A percentile compares a stretch with the other conserved stretches of the same genome.
Conservation (phyloP, 2,329 filamentous ascomycete genomes). For the Aspergillus sp. region DNA sequence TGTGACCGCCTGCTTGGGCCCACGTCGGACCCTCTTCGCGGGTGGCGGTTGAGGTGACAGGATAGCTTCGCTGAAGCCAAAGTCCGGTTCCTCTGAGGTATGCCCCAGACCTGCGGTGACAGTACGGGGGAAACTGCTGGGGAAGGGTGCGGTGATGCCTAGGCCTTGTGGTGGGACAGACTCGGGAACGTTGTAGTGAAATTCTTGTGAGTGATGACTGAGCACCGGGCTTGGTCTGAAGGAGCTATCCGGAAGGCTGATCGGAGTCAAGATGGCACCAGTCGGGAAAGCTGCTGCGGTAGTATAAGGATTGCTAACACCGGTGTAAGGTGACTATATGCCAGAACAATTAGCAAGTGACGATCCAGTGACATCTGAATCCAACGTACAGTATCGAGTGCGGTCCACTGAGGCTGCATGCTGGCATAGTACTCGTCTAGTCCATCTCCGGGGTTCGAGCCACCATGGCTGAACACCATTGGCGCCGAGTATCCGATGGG, state of each 20-base stretch:
- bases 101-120: conserved; percentile 31
- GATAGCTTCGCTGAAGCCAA: conserved; percentile 23
- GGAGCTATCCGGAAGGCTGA: conserved; percentile 42
- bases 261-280: conserved; percentile 38
- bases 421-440: conserved; percentile 33
- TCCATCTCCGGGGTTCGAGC: conserved; percentile 27
- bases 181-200: conserved; percentile 36
- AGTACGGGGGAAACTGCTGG: conserved; percentile 33
- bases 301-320: conserved; percentile 35
- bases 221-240: conserved; percentile 40
- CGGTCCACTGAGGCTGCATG: conserved; percentile 32
- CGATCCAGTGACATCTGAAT: background rate
- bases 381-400: conserved; percentile 34
- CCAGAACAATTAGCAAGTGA: conserved; percentile 12
- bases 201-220: conserved; percentile 42
- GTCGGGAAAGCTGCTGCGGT: conserved; percentile 32
- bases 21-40: conserved; percentile 28
- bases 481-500: conserved; percentile 20
- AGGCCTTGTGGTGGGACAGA: conserved; percentile 37
- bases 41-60: conserved; percentile 28
- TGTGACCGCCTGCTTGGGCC: conserved; percentile 23
- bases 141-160: conserved; percentile 40
- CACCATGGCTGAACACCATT: conserved; percentile 33
- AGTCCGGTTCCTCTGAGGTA: conserved; percentile 20
- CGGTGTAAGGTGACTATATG: conserved; percentile 29